Conservation (phyloP, 2,329 filamentous ascomycete genomes). For the Ascochyta fabae region DNA sequence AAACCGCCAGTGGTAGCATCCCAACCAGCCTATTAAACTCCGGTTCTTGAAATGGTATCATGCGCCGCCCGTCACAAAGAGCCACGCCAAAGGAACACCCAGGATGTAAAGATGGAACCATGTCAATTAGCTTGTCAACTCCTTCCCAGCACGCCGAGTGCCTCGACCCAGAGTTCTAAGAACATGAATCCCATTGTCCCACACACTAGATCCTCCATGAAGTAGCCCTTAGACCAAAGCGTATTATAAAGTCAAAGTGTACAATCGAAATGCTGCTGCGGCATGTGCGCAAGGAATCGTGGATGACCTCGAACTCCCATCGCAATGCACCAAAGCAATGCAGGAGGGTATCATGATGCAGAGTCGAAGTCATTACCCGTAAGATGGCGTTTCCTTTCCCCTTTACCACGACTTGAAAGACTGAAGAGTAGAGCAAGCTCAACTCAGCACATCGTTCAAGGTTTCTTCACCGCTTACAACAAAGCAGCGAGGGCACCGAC, state of each 20-base stretch:
- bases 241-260: conserved; percentile 43
- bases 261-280: conserved; percentile 46
- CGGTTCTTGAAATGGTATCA: conserved; percentile 6
- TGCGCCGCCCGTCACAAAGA: conserved; percentile 4
- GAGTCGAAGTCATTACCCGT: conserved; percentile 42
- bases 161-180: conserved; percentile 34
- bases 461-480: conserved; percentile 42
- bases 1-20: conserved; percentile 3
- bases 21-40: conserved; percentile 12
- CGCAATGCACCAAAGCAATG: conserved; percentile 32
- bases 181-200: conserved; percentile 46
- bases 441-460: conserved; percentile 22
- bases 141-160: conserved; percentile 17
- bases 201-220: conserved; percentile 44
- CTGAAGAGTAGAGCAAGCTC: conserved; percentile 6
- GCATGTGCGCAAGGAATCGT: conserved; percentile 32
- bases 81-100: conserved; percentile 1
- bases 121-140: conserved; percentile 43
- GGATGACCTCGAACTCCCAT: conserved; percentile 39
- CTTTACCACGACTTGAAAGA: conserved; percentile 14
- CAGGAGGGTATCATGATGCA: conserved; percentile 43
- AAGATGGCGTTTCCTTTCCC: conserved; percentile 33
- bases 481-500: conserved; percentile 56
- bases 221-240: conserved; percentile 42
- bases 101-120: conserved; percentile 35